Evolutionary conservation across 2,329 filamentous ascomycete genomes (phyloP), one percentile per base, ranked within the genome.

Genomic region (Trichoderma pleuroti): DNA sequence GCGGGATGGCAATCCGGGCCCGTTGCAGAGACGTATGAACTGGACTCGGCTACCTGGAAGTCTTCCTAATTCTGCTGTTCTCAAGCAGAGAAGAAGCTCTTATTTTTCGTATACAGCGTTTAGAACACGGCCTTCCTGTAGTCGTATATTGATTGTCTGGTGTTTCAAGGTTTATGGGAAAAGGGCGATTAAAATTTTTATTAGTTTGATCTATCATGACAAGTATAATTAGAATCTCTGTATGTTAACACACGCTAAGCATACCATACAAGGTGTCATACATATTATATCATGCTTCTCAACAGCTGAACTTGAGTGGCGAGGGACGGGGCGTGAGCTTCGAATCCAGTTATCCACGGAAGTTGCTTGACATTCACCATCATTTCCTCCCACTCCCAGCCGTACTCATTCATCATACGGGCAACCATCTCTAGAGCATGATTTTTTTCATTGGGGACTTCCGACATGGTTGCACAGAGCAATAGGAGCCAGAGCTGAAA

Each of bases 1-100:
- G 21, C 59, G 21, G 75, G 76, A 4, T 83, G 78, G 77, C 78
- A 82, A 61, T 76, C 81, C 1, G 81, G 81, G 4, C 81, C 80
- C 2, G 76, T 80, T 30, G 64, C 78, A 28, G 73, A 79, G 26
- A 72, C 75, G 10, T 80, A 79, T 60, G 78, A 82, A 63, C 60
- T 80, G 66, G 76, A 77, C 63, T 74, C 75, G 11, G 64, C 62
- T 11, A 36, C 70, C 2, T 71, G 70, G 70, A 62, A 42, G 24
- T 21, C 56, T 21, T 16, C 36, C 10, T 68, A 30, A 12, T 42
- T 6, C 12, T 9, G 4, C 26, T 18, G 2, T 21, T 32, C 3
- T 8, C 0, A 21, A 49, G 46, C 21, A 52, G 21, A 52, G 46
- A 24, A 24, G 46, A 6, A 8, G 46, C 46, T 52, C 21, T 52